Evolutionary conservation across 2,329 filamentous ascomycete species (phyloP).

Genomic region (Exutisphaerella laricina): DNA sequence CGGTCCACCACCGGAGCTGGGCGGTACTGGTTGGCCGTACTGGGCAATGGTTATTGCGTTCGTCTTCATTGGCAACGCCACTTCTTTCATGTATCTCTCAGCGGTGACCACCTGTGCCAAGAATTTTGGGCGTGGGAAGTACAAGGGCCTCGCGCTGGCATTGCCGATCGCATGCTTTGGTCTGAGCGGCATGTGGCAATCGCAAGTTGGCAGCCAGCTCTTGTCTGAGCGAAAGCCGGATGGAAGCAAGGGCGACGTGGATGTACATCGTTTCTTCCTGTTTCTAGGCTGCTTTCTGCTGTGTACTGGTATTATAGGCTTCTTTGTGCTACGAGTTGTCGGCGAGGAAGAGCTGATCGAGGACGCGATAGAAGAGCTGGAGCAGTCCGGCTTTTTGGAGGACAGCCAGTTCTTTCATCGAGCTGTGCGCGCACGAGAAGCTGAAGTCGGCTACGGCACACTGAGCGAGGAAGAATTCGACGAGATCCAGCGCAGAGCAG

Average conservation of each 20-base stretch:
- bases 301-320: slow-evolving; percentile 65
- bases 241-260: slow-evolving; percentile 55
- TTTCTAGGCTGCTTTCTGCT: slow-evolving; percentile 72
- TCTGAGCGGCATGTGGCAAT: slow-evolving; percentile 91
- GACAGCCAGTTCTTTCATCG: slow-evolving; percentile 66
- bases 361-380: slow-evolving; percentile 83
- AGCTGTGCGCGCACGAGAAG: slow-evolving; percentile 37
- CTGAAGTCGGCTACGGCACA: slow-evolving; percentile 56
- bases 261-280: slow-evolving; percentile 81
- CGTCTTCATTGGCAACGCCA: slow-evolving; percentile 73
- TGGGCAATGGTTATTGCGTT: slow-evolving; percentile 81
- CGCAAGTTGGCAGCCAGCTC: slow-evolving; percentile 74
- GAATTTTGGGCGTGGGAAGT: slow-evolving; percentile 87
- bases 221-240: slow-evolving; percentile 64
- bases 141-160: slow-evolving; percentile 83
- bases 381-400: slow-evolving; percentile 75
- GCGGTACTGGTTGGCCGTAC: slow-evolving; percentile 62
- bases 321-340: slow-evolving; percentile 69
- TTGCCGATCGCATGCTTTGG: slow-evolving; percentile 90
- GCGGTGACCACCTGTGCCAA: slow-evolving; percentile 95
- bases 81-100: slow-evolving; percentile 81
- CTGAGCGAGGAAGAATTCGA: slow-evolving; percentile 45
- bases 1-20: slow-evolving; percentile 48
- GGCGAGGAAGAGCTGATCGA: slow-evolving; percentile 85
- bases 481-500: slow-evolving; percentile 40